These are phyloP conservation scores for Cladosporium halotolerans DNA, from an alignment of 2,329 filamentous ascomycete genomes.

Conservation along the genomic window DNA sequence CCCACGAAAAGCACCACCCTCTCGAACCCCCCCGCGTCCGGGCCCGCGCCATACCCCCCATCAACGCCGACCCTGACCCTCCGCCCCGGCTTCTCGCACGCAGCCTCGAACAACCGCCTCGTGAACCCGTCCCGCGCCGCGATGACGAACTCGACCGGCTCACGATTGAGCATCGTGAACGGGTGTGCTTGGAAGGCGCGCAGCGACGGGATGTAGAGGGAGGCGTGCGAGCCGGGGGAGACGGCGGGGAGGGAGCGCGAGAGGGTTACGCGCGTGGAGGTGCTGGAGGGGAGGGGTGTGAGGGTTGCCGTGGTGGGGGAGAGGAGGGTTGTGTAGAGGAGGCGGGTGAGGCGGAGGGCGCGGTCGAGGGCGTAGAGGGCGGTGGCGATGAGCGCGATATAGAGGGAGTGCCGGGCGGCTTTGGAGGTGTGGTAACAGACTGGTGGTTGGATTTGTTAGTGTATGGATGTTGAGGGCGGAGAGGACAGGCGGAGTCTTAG, in stretches of 20 bases:
- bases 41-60: slow-evolving; percentile 25
- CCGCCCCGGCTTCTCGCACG: slow-evolving; percentile 13
- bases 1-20: slow-evolving; percentile 55
- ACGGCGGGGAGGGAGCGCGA: slow-evolving; percentile 12
- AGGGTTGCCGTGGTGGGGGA: slow-evolving; percentile 16
- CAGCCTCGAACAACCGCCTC: slow-evolving; percentile 15
- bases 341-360: slow-evolving; percentile 15
- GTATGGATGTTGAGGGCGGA: background rate
- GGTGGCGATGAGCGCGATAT: slow-evolving; percentile 18
- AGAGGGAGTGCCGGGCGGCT: slow-evolving; percentile 16
- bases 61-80: slow-evolving; percentile 19
- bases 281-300: slow-evolving; percentile 15
- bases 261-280: slow-evolving; percentile 18
- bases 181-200: slow-evolving; percentile 18
- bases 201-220: slow-evolving; percentile 20
- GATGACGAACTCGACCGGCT: slow-evolving; percentile 19
- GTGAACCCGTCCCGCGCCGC: slow-evolving; percentile 21
- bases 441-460: background rate
- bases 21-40: slow-evolving; percentile 50
- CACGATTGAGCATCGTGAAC: slow-evolving; percentile 18
- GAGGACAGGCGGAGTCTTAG: background rate
- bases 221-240: slow-evolving; percentile 19
- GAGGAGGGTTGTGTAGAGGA: slow-evolving; percentile 14
- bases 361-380: slow-evolving; percentile 18
- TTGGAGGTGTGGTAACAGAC: slow-evolving; percentile 19